Percentiles rank a stretch among this genome's conserved stretches.
phyloP scores from a whole-genome alignment of 441 rosid genomes.

The Cnidoscolus chayamansa region DNA sequence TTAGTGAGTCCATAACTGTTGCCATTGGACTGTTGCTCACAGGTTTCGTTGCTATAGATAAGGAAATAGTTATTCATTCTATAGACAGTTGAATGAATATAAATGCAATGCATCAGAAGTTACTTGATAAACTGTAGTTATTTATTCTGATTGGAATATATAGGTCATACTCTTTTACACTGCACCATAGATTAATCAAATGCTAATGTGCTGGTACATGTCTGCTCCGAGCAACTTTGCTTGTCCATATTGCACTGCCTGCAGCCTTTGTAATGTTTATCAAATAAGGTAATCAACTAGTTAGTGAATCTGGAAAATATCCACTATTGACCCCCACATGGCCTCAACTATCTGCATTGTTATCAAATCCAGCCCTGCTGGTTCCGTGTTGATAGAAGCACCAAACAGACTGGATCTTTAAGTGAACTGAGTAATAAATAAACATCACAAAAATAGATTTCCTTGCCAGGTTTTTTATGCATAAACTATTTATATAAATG shows the following conservation, averaged over 20 bases:
- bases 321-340: background rate
- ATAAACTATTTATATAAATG: background rate
- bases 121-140: background rate
- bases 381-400: no score
- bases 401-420: no score
- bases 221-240: background rate
- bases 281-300: no score
- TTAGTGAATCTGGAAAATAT: background rate
- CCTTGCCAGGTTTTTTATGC: no score
- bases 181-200: background rate
- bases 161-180: background rate
- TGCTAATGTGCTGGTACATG: background rate
- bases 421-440: no score
- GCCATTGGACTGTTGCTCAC: background rate
- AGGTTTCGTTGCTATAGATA: background rate
- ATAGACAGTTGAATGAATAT: background rate
- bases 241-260: background rate
- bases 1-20: background rate
- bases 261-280: background rate
- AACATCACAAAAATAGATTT: no score
- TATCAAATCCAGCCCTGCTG: no score
- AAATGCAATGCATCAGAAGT: background rate
- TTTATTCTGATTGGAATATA: background rate
- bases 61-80: background rate
- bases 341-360: background rate